A percentile compares a stretch with the other conserved stretches of the same genome.
These are phyloP conservation scores for Nicotiana obtusifolia DNA, from an alignment of 257 asterid genomes.

Conservation along the genomic window DNA sequence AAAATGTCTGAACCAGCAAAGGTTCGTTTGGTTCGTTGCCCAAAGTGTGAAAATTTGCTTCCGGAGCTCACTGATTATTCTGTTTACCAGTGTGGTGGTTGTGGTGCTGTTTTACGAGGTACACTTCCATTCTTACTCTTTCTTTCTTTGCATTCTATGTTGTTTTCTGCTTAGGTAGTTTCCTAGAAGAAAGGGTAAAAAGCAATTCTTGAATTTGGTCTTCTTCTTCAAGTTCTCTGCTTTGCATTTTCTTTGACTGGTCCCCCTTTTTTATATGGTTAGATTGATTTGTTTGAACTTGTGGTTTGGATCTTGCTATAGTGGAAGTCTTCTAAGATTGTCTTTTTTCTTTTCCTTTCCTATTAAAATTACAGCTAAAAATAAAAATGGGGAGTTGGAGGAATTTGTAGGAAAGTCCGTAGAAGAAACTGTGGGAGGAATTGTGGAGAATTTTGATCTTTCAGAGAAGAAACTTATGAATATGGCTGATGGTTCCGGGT, in stretches of 20 bases:
- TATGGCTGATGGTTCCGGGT: conserved; percentile 42
- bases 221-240: conserved; percentile 13
- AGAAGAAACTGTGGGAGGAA: conserved; percentile 39
- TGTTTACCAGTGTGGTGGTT: conserved; percentile 75
- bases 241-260: conserved; percentile 8
- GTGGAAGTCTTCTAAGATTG: background rate
- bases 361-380: conserved; percentile 51
- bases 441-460: conserved; percentile 31
- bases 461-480: conserved; percentile 36
- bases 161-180: background rate
- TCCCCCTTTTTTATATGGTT: background rate
- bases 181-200: background rate
- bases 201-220: background rate
- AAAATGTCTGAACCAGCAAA: conserved; percentile 58
- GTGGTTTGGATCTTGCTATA: background rate
- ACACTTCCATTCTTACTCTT: conserved; percentile 3
- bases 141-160: conserved; percentile 5
- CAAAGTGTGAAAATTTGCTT: conserved; percentile 69
- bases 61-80: conserved; percentile 72
- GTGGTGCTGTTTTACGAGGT: conserved; percentile 83
- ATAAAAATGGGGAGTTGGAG: conserved; percentile 53
- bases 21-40: conserved; percentile 80
- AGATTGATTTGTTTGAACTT: conserved; percentile 9
- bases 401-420: conserved; percentile 47
- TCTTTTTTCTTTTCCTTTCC: background rate